Evolutionary conservation across 176 grass and related monocot genomes (phyloP).

Genomic region (Zea mays): Zm-B73-REFERENCE-NAM-5.0 NC_050097.1:161801501-161802000

Average conservation of each 20-base stretch:
- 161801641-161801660: not conserved
- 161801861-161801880: constrained; percentile 11
- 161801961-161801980: not conserved
- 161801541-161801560: not conserved
- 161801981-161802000: no score
- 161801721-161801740: not conserved
- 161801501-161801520: not conserved
- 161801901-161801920: not conserved
- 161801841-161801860: constrained; percentile 8
- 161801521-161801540: not conserved
- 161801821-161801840: not conserved
- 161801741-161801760: not conserved
- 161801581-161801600: constrained; percentile 8
- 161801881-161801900: not conserved
- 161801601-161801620: not conserved
- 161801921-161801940: not conserved
- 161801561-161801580: not conserved
- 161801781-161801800: not conserved
- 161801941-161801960: no score
- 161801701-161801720: not conserved
- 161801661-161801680: not conserved
- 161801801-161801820: constrained; percentile 1
- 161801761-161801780: not conserved
- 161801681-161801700: not conserved
- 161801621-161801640: not conserved